These are phyloP conservation scores for Mallotus repandus DNA, from an alignment of 441 rosid genomes.

Conservation along the genomic window DNA sequence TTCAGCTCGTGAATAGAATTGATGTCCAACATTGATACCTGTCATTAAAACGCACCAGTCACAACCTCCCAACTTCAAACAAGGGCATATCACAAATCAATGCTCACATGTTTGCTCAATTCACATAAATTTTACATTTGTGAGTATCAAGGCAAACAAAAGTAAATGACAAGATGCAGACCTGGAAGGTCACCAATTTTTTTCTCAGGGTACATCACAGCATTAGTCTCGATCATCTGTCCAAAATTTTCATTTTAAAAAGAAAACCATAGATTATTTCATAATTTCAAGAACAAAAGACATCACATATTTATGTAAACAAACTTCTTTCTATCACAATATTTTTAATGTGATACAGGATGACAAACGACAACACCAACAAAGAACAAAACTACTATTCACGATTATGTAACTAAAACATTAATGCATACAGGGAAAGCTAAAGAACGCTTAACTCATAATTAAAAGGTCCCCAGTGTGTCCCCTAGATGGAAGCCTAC, in stretches of 20 bases:
- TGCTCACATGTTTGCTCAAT: not conserved
- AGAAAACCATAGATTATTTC: constrained; percentile 5
- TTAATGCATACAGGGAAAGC: not conserved
- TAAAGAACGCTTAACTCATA: too few relatives aligned
- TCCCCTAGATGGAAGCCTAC: too few relatives aligned
- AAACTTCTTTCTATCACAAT: not conserved
- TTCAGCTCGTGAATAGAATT: constrained; percentile 82
- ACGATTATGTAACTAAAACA: not conserved
- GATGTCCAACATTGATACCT: constrained; percentile 85
- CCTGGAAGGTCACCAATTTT: constrained; percentile 73
- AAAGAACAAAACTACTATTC: not conserved
- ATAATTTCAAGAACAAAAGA: constrained; percentile 5
- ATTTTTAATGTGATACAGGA: not conserved
- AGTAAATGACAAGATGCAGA: constrained; percentile 18
- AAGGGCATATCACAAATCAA: not conserved
- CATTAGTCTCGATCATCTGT: constrained; percentile 52
- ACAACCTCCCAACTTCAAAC: constrained; percentile 8
- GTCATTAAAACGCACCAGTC: constrained; percentile 21
- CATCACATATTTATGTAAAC: not conserved
- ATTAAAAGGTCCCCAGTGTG: too few relatives aligned
- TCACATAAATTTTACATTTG: not conserved
- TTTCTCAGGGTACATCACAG: constrained; percentile 55
- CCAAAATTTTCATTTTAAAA: constrained; percentile 10
- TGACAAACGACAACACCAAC: not conserved
- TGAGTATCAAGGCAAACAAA: not conserved